Conservation (phyloP, 441 rosid species). For the Erodium trifolium region DNA sequence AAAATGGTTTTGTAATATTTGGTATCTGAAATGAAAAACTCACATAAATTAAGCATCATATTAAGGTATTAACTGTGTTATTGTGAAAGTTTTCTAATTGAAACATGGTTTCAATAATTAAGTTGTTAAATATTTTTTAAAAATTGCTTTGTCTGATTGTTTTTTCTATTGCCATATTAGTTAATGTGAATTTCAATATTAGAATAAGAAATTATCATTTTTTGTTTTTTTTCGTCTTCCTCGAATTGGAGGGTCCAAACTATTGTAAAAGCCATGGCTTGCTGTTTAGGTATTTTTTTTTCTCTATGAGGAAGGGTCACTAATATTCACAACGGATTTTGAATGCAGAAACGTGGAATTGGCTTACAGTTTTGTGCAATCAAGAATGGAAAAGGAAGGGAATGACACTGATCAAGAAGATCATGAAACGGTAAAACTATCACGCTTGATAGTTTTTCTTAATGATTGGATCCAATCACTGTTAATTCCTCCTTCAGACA, state of each 20-base stretch:
- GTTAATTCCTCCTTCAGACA: conserved; percentile 38
- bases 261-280: no score
- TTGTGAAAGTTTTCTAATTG: neutral
- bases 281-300: neutral
- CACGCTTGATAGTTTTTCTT: conserved; percentile 54
- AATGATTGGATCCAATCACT: conserved; percentile 69
- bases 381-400: conserved; percentile 24
- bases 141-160: neutral
- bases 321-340: conserved; percentile 2
- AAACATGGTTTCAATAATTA: neutral
- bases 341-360: conserved; percentile 71
- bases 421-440: conserved; percentile 47
- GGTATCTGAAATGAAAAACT: neutral
- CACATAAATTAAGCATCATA: neutral
- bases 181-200: no score
- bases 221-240: neutral
- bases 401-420: conserved; percentile 33
- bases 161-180: neutral
- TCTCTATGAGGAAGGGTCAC: conserved; percentile 7
- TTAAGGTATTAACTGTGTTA: neutral
- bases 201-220: neutral
- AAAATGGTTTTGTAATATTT: neutral
- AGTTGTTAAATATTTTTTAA: neutral
- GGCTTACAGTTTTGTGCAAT: conserved; percentile 44
- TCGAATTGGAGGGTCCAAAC: neutral